Evolutionary conservation across 352 stramenopile genomes (phyloP).

Genomic region (Hyaloperonospora arabidopsidis): DNA sequence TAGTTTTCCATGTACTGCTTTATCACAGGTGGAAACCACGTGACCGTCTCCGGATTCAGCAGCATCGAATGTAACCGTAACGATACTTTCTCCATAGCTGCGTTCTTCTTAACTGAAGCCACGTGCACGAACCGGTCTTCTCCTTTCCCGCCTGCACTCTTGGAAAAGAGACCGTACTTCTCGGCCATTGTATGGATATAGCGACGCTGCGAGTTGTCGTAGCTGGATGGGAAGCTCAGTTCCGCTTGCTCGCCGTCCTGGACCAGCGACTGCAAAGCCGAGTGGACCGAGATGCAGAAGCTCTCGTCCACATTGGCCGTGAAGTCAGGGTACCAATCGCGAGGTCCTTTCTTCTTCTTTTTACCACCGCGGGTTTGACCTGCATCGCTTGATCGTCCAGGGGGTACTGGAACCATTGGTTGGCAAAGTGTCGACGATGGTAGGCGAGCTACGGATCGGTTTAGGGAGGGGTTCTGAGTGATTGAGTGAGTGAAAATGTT

Average conservation of each 20-base stretch:
- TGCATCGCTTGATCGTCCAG: no score
- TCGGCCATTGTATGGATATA: conserved; percentile 78
- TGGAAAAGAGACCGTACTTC: conserved; percentile 78
- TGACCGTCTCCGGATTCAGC: conserved; percentile 24
- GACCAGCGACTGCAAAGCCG: conserved; percentile 51
- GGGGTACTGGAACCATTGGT: no score
- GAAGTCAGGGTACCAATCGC: neutral
- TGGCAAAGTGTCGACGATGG: no score
- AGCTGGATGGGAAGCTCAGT: conserved; percentile 55
- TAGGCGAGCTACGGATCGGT: no score
- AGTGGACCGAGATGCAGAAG: conserved; percentile 65
- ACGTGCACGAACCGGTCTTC: conserved; percentile 67
- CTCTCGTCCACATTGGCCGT: conserved; percentile 34
- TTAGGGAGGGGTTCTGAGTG: no score
- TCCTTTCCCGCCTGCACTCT: conserved; percentile 63
- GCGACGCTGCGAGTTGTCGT: conserved; percentile 69
- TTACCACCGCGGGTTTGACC: no score
- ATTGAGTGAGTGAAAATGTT: no score
- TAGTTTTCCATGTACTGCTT: conserved; percentile 41
- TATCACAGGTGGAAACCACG: conserved; percentile 41
- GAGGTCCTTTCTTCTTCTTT: no score
- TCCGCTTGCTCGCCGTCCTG: conserved; percentile 49
- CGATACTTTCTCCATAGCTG: conserved; percentile 64
- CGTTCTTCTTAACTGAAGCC: conserved; percentile 77
- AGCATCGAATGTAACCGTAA: conserved; percentile 36